Evolutionary conservation across 495 filamentous ascomycete species (phyloP).

Genomic region (Aspergillus carlsbadensis): DNA sequence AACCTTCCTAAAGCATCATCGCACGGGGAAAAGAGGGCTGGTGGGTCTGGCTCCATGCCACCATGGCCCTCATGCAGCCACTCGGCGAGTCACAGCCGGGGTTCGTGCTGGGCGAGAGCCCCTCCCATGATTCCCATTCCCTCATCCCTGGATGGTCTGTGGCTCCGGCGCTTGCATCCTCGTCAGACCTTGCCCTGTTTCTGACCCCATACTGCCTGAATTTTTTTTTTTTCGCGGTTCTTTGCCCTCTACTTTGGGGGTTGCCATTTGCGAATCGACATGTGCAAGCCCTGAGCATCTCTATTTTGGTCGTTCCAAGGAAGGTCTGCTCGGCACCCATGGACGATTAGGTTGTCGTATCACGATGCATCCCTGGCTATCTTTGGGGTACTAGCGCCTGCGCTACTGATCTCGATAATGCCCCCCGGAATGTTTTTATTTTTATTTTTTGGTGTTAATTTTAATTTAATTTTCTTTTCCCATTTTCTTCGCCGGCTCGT

Average conservation of each 20-base stretch:
- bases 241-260: not conserved
- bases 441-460: constrained; percentile 5
- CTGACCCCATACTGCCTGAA: constrained; percentile 17
- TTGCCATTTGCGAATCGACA: not conserved
- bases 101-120: constrained; percentile 28
- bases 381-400: constrained; percentile 6
- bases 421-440: constrained; percentile 11
- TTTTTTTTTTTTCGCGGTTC: not conserved
- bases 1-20: constrained; percentile 12
- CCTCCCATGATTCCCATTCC: constrained; percentile 9
- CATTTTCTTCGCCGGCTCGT: not conserved
- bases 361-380: constrained; percentile 3
- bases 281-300: not conserved
- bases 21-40: constrained; percentile 28
- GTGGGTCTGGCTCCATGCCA: constrained; percentile 22
- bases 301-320: too few relatives aligned
- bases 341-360: not conserved
- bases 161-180: constrained; percentile 28
- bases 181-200: constrained; percentile 28
- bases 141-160: constrained; percentile 23
- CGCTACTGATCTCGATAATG: constrained; percentile 1
- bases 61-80: constrained; percentile 30
- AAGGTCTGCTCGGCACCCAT: too few relatives aligned
- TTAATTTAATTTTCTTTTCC: not conserved
- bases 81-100: constrained; percentile 34